Base-by-base conservation (phyloP, 106 monocot genomes). In the Apostasia ramifera region DNA sequence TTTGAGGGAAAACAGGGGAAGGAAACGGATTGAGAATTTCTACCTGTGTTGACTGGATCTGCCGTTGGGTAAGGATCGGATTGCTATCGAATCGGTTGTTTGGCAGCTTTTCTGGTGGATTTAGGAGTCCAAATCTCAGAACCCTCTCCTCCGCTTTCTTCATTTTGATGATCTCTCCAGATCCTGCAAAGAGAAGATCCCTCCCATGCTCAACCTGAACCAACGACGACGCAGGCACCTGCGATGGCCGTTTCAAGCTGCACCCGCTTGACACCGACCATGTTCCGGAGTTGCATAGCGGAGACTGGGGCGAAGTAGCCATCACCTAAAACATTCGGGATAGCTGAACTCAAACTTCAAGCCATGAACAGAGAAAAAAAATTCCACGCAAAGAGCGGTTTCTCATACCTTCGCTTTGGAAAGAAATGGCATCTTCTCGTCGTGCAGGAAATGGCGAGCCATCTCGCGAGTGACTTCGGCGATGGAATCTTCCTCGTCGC, bases 171-270 rank as follows among this genome's bases (percentile, higher is more conserved):
- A 83, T 79, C 13, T 83, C 64, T 0, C 84, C 87, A 0, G 87
- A 84, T 1, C 84, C 91, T 1, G 84, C 82, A 59, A 61, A 75
- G 37, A 91, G 77, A 40, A 91, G 44, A 59, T 87, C 87, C 76
- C 70, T 70, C 3, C 82, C 71, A 39, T 69, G 66, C 47, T 70
- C 66, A 3, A 69, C 14, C 5, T 70, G 72, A 40, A 69, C 66
- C 7, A 81, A 70, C n/a, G 74, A 63, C n/a, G 77, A 77, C 8
- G 84, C 81, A 47, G 78, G 72, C 8, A 73, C 76, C 42, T 70
- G 71, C 2, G 84, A 82, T 0, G 71, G 59, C 1, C 74, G 62
- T 44, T 82, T 71, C 2, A 76, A 76, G 56, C 73, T 82, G 0
- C 70, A 59, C 40, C 66, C 61, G 37, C 56, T 67, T 2, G 73